These are phyloP conservation scores for Aureobasidium pullulans DNA, from an alignment of 2,329 filamentous ascomycete genomes.

Conservation along the genomic window DNA sequence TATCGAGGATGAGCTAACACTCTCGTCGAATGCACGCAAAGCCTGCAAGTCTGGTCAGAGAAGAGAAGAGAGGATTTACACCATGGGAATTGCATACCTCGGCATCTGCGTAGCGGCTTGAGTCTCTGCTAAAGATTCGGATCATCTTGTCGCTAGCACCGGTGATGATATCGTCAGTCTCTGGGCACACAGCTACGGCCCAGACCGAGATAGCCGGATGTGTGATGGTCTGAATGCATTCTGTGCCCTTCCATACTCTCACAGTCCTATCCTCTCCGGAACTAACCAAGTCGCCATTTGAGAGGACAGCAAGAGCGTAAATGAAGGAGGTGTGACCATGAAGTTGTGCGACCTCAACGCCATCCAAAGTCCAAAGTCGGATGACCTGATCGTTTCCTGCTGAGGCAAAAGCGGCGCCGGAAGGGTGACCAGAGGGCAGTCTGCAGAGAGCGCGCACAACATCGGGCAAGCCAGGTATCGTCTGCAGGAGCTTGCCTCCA, in stretches of 20 bases:
- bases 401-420: constrained; percentile 85
- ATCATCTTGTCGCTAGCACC: constrained; percentile 84
- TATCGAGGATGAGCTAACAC: constrained; percentile 76
- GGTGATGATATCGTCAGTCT: constrained; percentile 87
- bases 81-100: constrained; percentile 28
- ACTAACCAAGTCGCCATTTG: constrained; percentile 82
- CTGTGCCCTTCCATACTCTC: constrained; percentile 72
- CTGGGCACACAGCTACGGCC: constrained; percentile 73
- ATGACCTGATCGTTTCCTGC: constrained; percentile 90
- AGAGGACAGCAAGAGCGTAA: constrained; percentile 71
- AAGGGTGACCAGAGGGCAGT: constrained; percentile 66
- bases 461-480: constrained; percentile 65
- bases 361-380: constrained; percentile 76
- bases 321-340: constrained; percentile 92
- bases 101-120: constrained; percentile 61
- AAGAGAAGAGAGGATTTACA: background rate
- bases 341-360: constrained; percentile 67
- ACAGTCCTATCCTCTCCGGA: constrained; percentile 92
- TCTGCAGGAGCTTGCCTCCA: constrained; percentile 55
- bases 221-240: constrained; percentile 91
- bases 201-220: constrained; percentile 96
- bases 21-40: constrained; percentile 53
- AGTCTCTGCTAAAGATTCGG: constrained; percentile 71
- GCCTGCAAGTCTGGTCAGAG: background rate
- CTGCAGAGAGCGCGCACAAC: constrained; percentile 83